A percentile compares a stretch with the other conserved stretches of the same genome.
phyloP scores from a whole-genome alignment of 768 basidiomycete genomes.

The Serpula lacrymans region DNA sequence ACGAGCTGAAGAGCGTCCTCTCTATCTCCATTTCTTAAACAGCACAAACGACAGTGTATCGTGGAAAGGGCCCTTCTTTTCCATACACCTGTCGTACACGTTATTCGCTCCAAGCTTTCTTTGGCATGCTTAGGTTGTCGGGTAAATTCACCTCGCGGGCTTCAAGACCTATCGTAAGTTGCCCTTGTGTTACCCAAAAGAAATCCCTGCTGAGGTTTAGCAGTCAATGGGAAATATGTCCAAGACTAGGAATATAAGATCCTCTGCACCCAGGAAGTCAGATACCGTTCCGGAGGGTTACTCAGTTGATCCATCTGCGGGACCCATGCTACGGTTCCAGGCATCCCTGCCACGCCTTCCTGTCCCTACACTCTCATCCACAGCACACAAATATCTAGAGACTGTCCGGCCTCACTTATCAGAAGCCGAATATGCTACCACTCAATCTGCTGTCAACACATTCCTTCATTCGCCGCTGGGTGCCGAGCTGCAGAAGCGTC shows the following conservation, averaged over 20 bases:
- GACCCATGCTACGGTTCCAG: slow-evolving; percentile 72
- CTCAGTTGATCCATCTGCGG: slow-evolving; percentile 51
- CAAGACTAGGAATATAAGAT: slow-evolving; percentile 27
- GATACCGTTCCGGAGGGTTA: slow-evolving; percentile 43
- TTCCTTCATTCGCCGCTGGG: slow-evolving; percentile 73
- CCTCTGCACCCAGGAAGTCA: slow-evolving; percentile 26
- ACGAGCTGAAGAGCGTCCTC: slow-evolving; percentile 6
- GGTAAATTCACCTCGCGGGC: slow-evolving; percentile 14
- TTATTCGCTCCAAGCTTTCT: not conserved
- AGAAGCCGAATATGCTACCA: slow-evolving; percentile 54
- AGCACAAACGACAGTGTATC: slow-evolving; percentile 4
- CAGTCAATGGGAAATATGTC: slow-evolving; percentile 21
- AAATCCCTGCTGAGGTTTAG: not conserved
- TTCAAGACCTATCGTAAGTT: slow-evolving; percentile 12
- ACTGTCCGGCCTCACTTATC: slow-evolving; percentile 76
- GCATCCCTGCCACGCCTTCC: slow-evolving; percentile 74
- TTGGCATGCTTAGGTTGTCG: slow-evolving; percentile 18
- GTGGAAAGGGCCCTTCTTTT: slow-evolving; percentile 5
- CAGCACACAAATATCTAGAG: slow-evolving; percentile 86
- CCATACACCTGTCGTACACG: slow-evolving; percentile 2
- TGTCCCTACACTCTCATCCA: slow-evolving; percentile 79
- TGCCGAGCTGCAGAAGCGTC: slow-evolving; percentile 69
- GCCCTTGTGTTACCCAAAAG: not conserved
- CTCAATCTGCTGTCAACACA: slow-evolving; percentile 53
- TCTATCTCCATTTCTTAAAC: slow-evolving; percentile 15